phyloP scores from a whole-genome alignment of 1,284 basidiomycete genomes.

The Tilletia walkeri region DNA sequence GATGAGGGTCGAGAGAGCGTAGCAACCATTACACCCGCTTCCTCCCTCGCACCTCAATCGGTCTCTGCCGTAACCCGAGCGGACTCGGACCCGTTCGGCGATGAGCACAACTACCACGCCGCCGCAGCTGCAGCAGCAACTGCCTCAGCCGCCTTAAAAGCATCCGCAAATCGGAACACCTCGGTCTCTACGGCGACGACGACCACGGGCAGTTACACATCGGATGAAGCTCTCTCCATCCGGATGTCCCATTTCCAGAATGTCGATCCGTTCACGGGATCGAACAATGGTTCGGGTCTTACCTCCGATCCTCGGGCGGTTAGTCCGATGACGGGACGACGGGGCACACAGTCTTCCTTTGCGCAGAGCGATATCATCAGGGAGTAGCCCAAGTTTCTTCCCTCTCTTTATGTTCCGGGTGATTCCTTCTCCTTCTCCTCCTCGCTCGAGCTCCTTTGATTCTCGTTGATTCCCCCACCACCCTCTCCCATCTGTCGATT shows the following conservation, averaged over 20 bases:
- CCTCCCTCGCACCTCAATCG: neutral
- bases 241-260: conserved; percentile 16
- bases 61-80: neutral
- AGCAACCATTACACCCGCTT: conserved; percentile 1
- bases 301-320: neutral
- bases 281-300: neutral
- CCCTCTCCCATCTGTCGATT: too few relatives aligned
- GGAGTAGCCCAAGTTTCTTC: too few relatives aligned
- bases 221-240: conserved; percentile 12
- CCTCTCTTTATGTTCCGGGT: too few relatives aligned
- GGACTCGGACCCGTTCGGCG: neutral
- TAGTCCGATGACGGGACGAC: neutral
- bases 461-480: too few relatives aligned
- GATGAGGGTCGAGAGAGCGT: neutral
- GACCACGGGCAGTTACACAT: neutral
- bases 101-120: conserved; percentile 3
- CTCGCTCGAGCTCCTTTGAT: too few relatives aligned
- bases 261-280: neutral
- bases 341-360: neutral
- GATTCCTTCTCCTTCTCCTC: too few relatives aligned
- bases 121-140: conserved; percentile 9
- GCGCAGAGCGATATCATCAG: neutral
- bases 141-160: neutral
- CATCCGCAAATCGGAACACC: neutral
- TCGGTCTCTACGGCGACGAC: neutral